phyloP scores from a whole-genome alignment of 2,329 filamentous ascomycete genomes.

The Xylaria sp. region DNA sequence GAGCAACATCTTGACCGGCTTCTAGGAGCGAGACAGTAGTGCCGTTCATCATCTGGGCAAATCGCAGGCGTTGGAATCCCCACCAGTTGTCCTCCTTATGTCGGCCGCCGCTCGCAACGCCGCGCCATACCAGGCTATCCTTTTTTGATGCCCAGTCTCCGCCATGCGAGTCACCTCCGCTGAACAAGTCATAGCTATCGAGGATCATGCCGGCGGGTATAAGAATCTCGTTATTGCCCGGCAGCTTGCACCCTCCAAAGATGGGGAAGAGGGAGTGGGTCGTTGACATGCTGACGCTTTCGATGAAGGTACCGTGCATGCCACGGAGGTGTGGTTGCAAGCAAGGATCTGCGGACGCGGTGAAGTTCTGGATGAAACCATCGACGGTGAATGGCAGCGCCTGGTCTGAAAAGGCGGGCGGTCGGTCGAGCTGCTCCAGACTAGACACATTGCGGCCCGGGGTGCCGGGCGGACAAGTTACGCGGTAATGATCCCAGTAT shows the following conservation, averaged over 20 bases:
- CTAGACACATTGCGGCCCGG: slow-evolving; percentile 54
- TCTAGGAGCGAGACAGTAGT: slow-evolving; percentile 64
- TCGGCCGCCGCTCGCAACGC: slow-evolving; percentile 69
- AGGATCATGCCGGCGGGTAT: slow-evolving; percentile 74
- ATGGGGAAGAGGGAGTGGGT: slow-evolving; percentile 68
- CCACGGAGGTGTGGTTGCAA: slow-evolving; percentile 64
- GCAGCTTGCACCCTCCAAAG: slow-evolving; percentile 71
- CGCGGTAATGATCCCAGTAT: slow-evolving; percentile 70
- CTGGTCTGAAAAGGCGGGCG: slow-evolving; percentile 43
- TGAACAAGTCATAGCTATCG: slow-evolving; percentile 65
- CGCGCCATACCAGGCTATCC: slow-evolving; percentile 69
- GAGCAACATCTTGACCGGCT: slow-evolving; percentile 52
- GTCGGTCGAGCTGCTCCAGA: slow-evolving; percentile 31
- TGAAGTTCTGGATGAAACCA: slow-evolving; percentile 69
- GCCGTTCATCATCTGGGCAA: slow-evolving; percentile 74
- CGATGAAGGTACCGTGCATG: slow-evolving; percentile 68
- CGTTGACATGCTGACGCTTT: slow-evolving; percentile 62
- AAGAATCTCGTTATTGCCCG: slow-evolving; percentile 71
- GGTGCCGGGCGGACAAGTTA: slow-evolving; percentile 67
- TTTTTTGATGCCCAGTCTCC: slow-evolving; percentile 67
- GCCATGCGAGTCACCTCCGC: slow-evolving; percentile 64
- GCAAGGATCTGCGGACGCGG: slow-evolving; percentile 67
- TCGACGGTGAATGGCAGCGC: slow-evolving; percentile 52
- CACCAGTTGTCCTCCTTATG: slow-evolving; percentile 66
- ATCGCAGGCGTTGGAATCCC: slow-evolving; percentile 75